phyloP scores from a whole-genome alignment of 106 monocot genomes.

The Vanilla planifolia region DNA sequence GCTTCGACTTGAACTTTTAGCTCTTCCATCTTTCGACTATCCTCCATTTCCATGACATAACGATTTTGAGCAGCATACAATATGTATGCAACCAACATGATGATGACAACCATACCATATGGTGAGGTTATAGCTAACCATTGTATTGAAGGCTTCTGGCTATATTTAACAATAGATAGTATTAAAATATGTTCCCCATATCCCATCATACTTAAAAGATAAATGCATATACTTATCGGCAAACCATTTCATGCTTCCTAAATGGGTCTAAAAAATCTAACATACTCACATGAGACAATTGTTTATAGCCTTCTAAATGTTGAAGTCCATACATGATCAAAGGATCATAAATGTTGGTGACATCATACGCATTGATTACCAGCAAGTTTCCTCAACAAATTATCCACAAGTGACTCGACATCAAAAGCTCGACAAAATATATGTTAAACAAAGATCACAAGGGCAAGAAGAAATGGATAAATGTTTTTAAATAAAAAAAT shows the following conservation, averaged over 20 bases:
- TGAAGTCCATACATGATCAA: slow-evolving; percentile 92
- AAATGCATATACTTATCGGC: slow-evolving; percentile 39
- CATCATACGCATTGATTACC: slow-evolving; percentile 88
- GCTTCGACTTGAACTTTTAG: slow-evolving; percentile 94
- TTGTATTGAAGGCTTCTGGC: slow-evolving; percentile 58
- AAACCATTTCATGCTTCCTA: slow-evolving; percentile 85
- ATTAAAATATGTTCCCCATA: slow-evolving; percentile 3
- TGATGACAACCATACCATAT: slow-evolving; percentile 58
- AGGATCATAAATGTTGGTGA: slow-evolving; percentile 76
- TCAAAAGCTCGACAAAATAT: slow-evolving; percentile 94
- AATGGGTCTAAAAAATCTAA: slow-evolving; percentile 97
- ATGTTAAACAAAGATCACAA: slow-evolving; percentile 21
- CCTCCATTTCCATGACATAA: slow-evolving; percentile 65
- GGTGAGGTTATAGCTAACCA: slow-evolving; percentile 50
- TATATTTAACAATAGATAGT: slow-evolving; percentile 41
- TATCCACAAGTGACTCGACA: slow-evolving; percentile 92
- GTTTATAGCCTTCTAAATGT: slow-evolving; percentile 42
- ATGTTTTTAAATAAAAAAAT: not conserved
- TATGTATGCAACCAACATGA: slow-evolving; percentile 52
- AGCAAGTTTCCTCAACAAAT: slow-evolving; percentile 89
- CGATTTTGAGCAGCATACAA: slow-evolving; percentile 58
- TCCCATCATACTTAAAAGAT: not conserved
- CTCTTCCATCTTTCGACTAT: slow-evolving; percentile 85
- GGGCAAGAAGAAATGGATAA: not conserved
- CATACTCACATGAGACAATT: slow-evolving; percentile 56